Evolutionary conservation across 768 basidiomycete species (phyloP).

Genomic region (Fomitopsis serialis): DNA sequence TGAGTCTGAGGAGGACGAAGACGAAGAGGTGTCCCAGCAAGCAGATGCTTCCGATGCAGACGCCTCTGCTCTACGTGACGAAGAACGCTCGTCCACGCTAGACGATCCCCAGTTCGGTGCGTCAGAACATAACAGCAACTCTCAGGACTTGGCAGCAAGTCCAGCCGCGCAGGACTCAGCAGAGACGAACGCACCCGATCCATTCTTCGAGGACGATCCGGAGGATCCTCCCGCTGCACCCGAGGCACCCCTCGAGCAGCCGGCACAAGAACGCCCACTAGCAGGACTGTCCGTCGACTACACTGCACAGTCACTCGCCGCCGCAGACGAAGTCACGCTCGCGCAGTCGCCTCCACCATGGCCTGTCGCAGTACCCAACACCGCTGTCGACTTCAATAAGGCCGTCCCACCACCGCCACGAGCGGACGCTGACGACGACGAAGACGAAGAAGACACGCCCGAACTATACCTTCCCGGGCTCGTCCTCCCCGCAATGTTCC

Average conservation of each 20-base stretch:
- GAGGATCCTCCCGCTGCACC: constrained; percentile 29
- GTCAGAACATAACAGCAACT: constrained; percentile 1
- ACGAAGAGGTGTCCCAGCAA: background rate
- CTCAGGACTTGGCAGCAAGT: constrained; percentile 4
- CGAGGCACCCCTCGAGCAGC: constrained; percentile 29
- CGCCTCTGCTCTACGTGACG: no score
- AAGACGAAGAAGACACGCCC: constrained; percentile 47
- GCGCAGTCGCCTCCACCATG: constrained; percentile 22
- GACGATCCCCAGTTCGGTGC: constrained; percentile 8
- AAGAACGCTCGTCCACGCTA: constrained; percentile 7
- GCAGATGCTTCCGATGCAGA: background rate
- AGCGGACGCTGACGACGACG: constrained; percentile 30
- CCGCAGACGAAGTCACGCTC: constrained; percentile 39
- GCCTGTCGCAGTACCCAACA: constrained; percentile 15
- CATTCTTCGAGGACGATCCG: constrained; percentile 58
- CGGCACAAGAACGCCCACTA: constrained; percentile 12
- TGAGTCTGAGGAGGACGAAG: background rate
- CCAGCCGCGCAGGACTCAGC: constrained; percentile 18
- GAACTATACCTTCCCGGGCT: constrained; percentile 66
- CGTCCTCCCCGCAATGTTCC: constrained; percentile 70
- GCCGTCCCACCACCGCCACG: constrained; percentile 46
- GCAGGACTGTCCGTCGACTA: constrained; percentile 10
- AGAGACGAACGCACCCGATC: constrained; percentile 51
- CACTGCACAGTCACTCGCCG: constrained; percentile 26
- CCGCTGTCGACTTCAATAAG: constrained; percentile 44